phyloP scores from a whole-genome alignment of 345 rosid species.

The Schrenkiella parvula region DNA sequence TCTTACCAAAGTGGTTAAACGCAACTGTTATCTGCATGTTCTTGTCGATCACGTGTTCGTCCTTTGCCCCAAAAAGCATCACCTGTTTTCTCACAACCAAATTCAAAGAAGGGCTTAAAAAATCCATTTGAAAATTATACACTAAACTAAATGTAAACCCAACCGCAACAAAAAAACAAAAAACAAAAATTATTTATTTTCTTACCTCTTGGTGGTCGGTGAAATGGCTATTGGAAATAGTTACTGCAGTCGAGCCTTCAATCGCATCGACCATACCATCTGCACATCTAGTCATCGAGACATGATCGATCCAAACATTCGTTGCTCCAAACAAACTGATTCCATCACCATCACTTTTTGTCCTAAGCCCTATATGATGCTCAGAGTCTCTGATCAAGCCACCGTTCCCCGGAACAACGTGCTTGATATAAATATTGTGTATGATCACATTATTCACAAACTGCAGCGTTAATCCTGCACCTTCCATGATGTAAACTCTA shows the following conservation, averaged over 20 bases:
- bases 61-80: conserved; percentile 64
- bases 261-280: conserved; percentile 65
- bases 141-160: background rate
- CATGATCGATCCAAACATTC: conserved; percentile 68
- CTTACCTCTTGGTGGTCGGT: conserved; percentile 59
- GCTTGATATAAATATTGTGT: conserved; percentile 53
- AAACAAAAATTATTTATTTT: background rate
- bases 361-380: conserved; percentile 50
- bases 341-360: conserved; percentile 60
- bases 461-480: conserved; percentile 65
- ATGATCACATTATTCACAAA: conserved; percentile 67
- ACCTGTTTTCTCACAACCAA: conserved; percentile 37
- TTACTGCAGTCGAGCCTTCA: conserved; percentile 54
- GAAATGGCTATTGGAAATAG: conserved; percentile 65
- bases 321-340: conserved; percentile 56
- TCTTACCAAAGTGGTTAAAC: conserved; percentile 68
- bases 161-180: background rate
- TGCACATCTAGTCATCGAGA: conserved; percentile 48
- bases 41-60: conserved; percentile 32
- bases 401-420: conserved; percentile 39
- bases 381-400: conserved; percentile 68
- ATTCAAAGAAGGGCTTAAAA: background rate
- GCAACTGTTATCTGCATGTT: conserved; percentile 73
- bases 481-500: conserved; percentile 50
- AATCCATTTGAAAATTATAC: background rate